Evolutionary conservation across 129 eudicot genomes (phyloP), one percentile per base, ranked within the genome.

Genomic region (Gnaphalium uliginosum): DNA sequence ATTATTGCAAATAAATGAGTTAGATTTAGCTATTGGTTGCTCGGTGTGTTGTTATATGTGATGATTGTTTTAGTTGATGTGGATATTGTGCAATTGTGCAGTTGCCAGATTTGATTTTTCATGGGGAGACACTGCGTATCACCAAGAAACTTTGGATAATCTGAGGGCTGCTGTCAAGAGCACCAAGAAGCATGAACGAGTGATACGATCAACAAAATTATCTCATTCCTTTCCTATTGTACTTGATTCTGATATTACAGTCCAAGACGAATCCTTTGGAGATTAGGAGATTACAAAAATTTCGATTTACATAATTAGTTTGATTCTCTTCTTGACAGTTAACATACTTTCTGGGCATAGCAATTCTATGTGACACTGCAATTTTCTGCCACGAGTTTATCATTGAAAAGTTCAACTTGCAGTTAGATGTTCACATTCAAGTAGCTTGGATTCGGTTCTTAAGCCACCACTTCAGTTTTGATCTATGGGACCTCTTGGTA

Each of bases 401-500:
- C 37, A 15, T 7, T 2, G 33, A 26, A 62, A 62, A 15, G 68
- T 62, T 62, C 33, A 18, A 15, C 8, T 6, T 24, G 21, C 14
- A 7, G 68, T 14, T 62, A 23, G 68, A 27, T 26, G 37, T 62
- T 60, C 66, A 13, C 68, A 62, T 62, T 27, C 68, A 62, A 24
- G 37, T 62, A 62, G 37, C 19, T 62, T 62, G 68, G 68, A 24
- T 29, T 62, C 27, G 68, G 68, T 62, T 62, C 37, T 11, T 62
- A 13, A 62, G 68, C 68, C 41, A 62, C 22, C 39, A 62, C 21
- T 17, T 27, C 37, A 62, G 41, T 62, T 62, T 62, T 25, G 37
- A 62, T 62, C 37, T 27, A 8, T 26, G 21, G 19, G 21, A 62
- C 39, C 68, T 62, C 10, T 26, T 62, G 68, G 68, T 62, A 62